These are phyloP conservation scores for Chimonanthus salicifolius DNA, from an alignment of 164 flowering plant genomes.

Conservation along the genomic window DNA sequence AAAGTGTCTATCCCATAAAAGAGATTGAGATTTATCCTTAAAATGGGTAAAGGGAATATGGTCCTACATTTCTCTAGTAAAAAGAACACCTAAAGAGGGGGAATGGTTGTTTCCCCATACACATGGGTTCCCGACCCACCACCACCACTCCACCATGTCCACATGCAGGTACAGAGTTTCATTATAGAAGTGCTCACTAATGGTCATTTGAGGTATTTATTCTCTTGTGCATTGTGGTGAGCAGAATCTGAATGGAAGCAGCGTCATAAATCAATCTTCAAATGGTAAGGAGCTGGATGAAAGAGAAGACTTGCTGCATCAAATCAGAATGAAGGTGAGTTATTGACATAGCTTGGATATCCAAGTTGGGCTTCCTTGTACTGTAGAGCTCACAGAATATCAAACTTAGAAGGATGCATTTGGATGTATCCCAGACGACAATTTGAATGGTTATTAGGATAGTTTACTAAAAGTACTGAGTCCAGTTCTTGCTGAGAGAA, in stretches of 20 bases:
- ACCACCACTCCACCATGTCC: too few relatives aligned
- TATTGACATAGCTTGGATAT: too few relatives aligned
- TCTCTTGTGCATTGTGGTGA: conserved; percentile 19
- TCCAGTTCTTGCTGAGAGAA: background rate
- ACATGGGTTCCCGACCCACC: too few relatives aligned
- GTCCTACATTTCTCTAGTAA: too few relatives aligned
- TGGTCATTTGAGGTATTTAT: background rate
- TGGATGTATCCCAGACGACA: background rate
- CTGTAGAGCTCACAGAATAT: background rate
- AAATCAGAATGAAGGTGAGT: conserved; percentile 72
- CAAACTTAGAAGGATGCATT: background rate
- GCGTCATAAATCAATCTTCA: conserved; percentile 25
- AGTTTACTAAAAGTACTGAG: background rate
- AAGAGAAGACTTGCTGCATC: conserved; percentile 59
- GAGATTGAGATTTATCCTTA: too few relatives aligned
- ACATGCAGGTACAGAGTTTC: too few relatives aligned
- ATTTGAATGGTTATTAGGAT: background rate
- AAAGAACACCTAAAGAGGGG: too few relatives aligned
- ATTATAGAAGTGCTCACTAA: too few relatives aligned
- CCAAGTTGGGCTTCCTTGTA: background rate
- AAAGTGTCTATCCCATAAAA: too few relatives aligned
- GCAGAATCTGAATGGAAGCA: conserved; percentile 23
- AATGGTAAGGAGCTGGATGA: conserved; percentile 37
- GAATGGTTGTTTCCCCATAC: too few relatives aligned
- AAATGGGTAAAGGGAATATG: too few relatives aligned